Evolutionary conservation across 2,329 filamentous ascomycete species (phyloP), one percentile per base, ranked within the genome.

Genomic region (Thermothelomyces thermophilus): DNA sequence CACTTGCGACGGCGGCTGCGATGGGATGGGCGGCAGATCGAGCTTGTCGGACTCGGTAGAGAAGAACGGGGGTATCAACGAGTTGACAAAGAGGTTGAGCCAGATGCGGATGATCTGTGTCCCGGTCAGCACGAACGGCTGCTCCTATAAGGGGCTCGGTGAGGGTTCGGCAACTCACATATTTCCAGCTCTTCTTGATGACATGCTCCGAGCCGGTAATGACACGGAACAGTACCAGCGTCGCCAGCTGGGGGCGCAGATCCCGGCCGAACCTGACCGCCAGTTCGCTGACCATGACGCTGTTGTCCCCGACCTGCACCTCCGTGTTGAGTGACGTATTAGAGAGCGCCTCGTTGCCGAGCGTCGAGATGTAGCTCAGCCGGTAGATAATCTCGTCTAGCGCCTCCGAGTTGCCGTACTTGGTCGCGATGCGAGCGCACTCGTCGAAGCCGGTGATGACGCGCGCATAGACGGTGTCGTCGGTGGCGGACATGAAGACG

Each of bases 401-500:
- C 30, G 88, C 90, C 58, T 95, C 90, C 1, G 79, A 86, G 60
- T 95, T 76, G 11, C 79, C 80, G 66, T 96, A 91, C 62, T 83
- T 87, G 7, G 88, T 83, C 5, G 93, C 91, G 58, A 98, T 95
- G 52, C 88, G 85, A 16, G 93, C 90, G 65, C 91, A 97, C 66
- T 98, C 91, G 60, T 95, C 89, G 62, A 98, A 98, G 1, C 93
- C 93, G 41, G 87, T 87, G 24, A 97, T 89, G 16, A 98, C 87
- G 52, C 93, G 82, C 31, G 88, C 88, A 64, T 95, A 98, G 3
- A 98, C 93, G 0, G 91, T 78, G 65, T 98, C 93, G 63, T 98
- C 94, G 0, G 90, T 95, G 14, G 94, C 94, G 31, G 91, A 97
- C 85, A 97, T 95, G 72, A 98, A 98, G 3, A 98, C 93, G 64